Percentiles rank a stretch among this genome's conserved stretches.
These are phyloP conservation scores for Colletotrichum sp. DNA, from an alignment of 2,329 filamentous ascomycete species.

Conservation along the genomic window DNA sequence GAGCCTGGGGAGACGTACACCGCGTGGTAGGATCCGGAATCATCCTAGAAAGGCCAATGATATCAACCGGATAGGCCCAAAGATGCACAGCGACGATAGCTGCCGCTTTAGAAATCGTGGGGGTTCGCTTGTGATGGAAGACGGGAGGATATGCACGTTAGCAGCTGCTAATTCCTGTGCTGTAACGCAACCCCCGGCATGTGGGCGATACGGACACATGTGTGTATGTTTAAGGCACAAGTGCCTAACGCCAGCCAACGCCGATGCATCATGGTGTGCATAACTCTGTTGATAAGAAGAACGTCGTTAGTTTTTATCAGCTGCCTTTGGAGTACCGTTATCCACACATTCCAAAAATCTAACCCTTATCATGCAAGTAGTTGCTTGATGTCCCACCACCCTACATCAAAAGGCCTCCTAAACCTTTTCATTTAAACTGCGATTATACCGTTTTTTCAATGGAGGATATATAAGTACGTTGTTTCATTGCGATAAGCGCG, in stretches of 20 bases:
- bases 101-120: background rate
- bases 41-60: background rate
- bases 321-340: too few relatives aligned
- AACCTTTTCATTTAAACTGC: too few relatives aligned
- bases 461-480: too few relatives aligned
- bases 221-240: background rate
- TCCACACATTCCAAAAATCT: too few relatives aligned
- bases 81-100: background rate
- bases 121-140: background rate
- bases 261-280: background rate
- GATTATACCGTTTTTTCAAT: too few relatives aligned
- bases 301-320: too few relatives aligned
- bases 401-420: too few relatives aligned
- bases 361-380: too few relatives aligned
- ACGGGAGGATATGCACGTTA: background rate
- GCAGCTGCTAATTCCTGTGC: background rate
- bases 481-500: too few relatives aligned
- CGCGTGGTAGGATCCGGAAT: background rate
- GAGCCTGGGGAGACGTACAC: background rate
- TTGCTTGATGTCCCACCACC: too few relatives aligned
- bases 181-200: background rate
- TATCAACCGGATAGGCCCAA: background rate
- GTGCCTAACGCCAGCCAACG: background rate
- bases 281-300: too few relatives aligned
- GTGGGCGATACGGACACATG: background rate